These are phyloP conservation scores for Rhodotorula sp. DNA, from an alignment of 1,284 basidiomycete species.

Conservation along the genomic window DNA sequence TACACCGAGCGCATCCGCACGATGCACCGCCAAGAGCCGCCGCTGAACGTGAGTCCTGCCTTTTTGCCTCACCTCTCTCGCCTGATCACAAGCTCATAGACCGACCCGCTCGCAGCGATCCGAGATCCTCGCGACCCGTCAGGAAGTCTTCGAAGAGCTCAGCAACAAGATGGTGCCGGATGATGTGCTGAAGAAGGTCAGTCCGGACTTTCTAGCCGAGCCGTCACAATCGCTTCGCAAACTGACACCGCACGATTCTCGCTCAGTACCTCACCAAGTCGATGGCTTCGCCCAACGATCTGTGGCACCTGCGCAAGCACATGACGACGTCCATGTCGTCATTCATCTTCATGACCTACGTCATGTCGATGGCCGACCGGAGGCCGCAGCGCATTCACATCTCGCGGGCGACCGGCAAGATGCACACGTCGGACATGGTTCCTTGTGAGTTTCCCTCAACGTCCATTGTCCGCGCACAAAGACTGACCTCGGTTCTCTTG, in stretches of 20 bases:
- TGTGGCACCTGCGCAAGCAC: constrained; percentile 97
- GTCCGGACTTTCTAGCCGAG: constrained; percentile 42
- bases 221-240: neutral
- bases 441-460: constrained; percentile 60
- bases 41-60: constrained; percentile 22
- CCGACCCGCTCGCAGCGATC: constrained; percentile 7
- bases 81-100: neutral
- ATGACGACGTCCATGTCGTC: constrained; percentile 88
- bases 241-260: neutral
- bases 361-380: constrained; percentile 80
- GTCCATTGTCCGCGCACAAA: no score
- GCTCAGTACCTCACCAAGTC: constrained; percentile 82
- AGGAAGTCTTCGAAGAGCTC: constrained; percentile 89
- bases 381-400: constrained; percentile 82
- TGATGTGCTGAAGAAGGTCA: constrained; percentile 76
- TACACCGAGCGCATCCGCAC: constrained; percentile 78
- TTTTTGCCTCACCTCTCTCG: neutral
- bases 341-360: constrained; percentile 87
- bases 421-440: constrained; percentile 85
- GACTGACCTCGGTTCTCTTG: constrained; percentile 5
- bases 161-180: constrained; percentile 86
- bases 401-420: constrained; percentile 80
- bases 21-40: constrained; percentile 28
- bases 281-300: constrained; percentile 78
- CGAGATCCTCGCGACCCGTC: constrained; percentile 29